Conservation (phyloP, 495 filamentous ascomycete species). For the Corynascus novoguineensis region DNA sequence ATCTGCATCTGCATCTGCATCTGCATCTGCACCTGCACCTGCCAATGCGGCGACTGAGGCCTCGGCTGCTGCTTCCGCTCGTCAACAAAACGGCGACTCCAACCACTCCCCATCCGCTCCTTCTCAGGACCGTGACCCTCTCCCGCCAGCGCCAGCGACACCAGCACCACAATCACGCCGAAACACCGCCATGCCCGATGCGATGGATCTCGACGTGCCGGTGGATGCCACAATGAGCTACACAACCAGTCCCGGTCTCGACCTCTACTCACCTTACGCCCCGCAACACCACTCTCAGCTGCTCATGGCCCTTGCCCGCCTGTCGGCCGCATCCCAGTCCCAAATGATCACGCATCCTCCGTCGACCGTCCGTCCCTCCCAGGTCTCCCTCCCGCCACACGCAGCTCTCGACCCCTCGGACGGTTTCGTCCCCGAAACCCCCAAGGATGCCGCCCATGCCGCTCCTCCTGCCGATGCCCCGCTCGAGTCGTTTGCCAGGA, state of each 20-base stretch:
- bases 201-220: slow-evolving; percentile 6
- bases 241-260: slow-evolving; percentile 10
- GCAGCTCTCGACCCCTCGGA: slow-evolving; percentile 13
- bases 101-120: neutral
- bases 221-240: slow-evolving; percentile 4
- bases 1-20: neutral
- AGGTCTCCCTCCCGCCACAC: slow-evolving; percentile 25
- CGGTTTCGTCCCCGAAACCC: slow-evolving; percentile 5
- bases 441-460: slow-evolving; percentile 11
- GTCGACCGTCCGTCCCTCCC: slow-evolving; percentile 29
- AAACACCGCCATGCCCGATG: neutral
- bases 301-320: slow-evolving; percentile 26
- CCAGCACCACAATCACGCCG: neutral
- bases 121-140: too few species aligned
- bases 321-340: slow-evolving; percentile 15
- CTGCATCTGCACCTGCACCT: neutral
- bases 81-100: too few species aligned
- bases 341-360: slow-evolving; percentile 16
- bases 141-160: neutral
- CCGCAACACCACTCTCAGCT: slow-evolving; percentile 13
- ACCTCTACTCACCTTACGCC: slow-evolving; percentile 11
- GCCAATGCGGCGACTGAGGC: neutral
- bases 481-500: slow-evolving; percentile 46
- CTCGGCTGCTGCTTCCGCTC: too few species aligned
- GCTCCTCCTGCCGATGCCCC: slow-evolving; percentile 27